Conservation (phyloP, 495 filamentous ascomycete species). For the Aspergillus bridgeri region DNA sequence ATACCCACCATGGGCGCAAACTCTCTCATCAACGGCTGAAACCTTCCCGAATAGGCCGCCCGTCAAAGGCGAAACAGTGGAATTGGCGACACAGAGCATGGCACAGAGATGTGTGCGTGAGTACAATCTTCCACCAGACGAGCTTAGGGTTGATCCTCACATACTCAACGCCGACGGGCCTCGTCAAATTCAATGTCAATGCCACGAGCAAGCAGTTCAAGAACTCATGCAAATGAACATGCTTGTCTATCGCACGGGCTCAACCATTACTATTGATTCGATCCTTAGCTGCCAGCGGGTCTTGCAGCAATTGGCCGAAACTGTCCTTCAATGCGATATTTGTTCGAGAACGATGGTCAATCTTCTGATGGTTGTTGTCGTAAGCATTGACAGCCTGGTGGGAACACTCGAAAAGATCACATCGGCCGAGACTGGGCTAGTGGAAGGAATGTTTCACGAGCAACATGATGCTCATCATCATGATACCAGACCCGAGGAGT, state of each 20-base stretch:
- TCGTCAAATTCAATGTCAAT: conserved; percentile 18
- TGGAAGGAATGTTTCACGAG: conserved; percentile 16
- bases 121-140: conserved; percentile 4
- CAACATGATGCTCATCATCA: conserved; percentile 8
- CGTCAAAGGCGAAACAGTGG: not conserved
- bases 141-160: not conserved
- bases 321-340: conserved; percentile 29
- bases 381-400: conserved; percentile 35
- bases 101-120: not conserved
- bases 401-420: conserved; percentile 26
- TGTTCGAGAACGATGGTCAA: conserved; percentile 28
- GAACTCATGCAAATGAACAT: conserved; percentile 21
- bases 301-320: conserved; percentile 28
- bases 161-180: not conserved
- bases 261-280: conserved; percentile 27
- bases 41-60: not conserved
- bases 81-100: conserved; percentile 1
- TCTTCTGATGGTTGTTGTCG: conserved; percentile 33
- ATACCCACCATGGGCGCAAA: conserved; percentile 10
- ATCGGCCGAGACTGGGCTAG: conserved; percentile 12
- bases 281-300: conserved; percentile 29
- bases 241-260: conserved; percentile 14
- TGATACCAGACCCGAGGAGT: conserved; percentile 5
- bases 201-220: conserved; percentile 19
- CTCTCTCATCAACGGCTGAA: conserved; percentile 4